Evolutionary conservation across 2,329 filamentous ascomycete species (phyloP), one percentile per base, ranked within the genome.

Genomic region (Pestalotiopsis sp.): DNA sequence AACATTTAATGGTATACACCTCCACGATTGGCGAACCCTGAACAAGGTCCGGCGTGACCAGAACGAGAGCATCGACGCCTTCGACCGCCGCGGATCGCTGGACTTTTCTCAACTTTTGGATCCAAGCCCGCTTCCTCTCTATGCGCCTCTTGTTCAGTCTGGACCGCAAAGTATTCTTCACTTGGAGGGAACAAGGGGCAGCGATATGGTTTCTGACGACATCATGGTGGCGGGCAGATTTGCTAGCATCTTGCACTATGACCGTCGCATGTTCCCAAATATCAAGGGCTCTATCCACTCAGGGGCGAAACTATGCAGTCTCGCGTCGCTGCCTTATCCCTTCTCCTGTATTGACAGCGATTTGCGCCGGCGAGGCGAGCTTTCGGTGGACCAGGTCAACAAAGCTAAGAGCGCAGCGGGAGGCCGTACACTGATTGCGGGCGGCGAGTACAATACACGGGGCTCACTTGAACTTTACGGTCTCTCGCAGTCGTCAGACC

Each of bases 141-240:
- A 93, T 77, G 92, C 93, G 12, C 87, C 91, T 4, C 86, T 97
- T 27, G 90, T 93, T 45, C 92, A 96, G 72, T 92, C 94, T 1
- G 93, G 93, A 0, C 93, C 95, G 0, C 86, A 97, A 27, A 93
- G 91, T 60, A 94, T 98, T 70, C 83, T 97, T 2, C 94, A 97
- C 76, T 84, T 95, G 36, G 91, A 91, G 14, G 84, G 83, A 9
- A 82, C 88, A 1, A 87, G 85, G 0, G 79, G 83, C 9, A 78
- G 78, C 11, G 81, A 83, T 63, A 84, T 88, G 70, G 84, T 90
- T 20, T 92, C 93, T 64, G 87, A 92, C 69, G 92, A 96, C 38
- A 96, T 98, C 56, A 95, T 95, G 82, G 90, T 98, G 45, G 93
- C 92, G 4, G 95, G 95, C 0, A 89, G 95, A 17, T 98, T 98